Percentiles rank a stretch among this genome's conserved stretches.
phyloP scores from a whole-genome alignment of 345 rosid species.

The Reutealis trisperma region DNA sequence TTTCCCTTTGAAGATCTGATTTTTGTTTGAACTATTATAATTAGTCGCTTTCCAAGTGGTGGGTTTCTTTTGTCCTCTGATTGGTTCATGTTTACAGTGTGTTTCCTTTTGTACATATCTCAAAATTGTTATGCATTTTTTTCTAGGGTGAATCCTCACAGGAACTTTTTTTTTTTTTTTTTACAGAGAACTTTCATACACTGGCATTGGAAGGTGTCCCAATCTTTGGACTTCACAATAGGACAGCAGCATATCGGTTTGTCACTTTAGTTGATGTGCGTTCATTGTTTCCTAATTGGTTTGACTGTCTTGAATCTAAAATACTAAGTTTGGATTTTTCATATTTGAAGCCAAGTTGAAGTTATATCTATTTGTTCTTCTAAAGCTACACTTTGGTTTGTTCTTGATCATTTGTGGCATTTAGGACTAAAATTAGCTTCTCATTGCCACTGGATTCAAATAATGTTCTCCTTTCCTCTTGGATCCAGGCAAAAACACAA shows the following conservation, averaged over 20 bases:
- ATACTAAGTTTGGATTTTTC: background rate
- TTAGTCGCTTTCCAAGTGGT: background rate
- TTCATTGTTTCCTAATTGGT: conserved; percentile 4
- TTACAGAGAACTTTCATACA: conserved; percentile 85
- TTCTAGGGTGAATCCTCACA: background rate
- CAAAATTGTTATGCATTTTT: conserved; percentile 6
- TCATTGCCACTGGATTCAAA: background rate
- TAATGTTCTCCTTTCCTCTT: background rate
- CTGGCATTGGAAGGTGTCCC: conserved; percentile 89
- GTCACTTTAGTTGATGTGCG: conserved; percentile 92
- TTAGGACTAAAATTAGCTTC: background rate
- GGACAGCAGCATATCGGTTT: conserved; percentile 90
- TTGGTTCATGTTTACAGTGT: background rate
- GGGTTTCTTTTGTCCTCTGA: background rate
- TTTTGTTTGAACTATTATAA: background rate
- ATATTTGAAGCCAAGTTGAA: background rate
- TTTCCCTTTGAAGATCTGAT: background rate
- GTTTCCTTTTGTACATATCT: background rate
- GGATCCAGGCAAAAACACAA: background rate
- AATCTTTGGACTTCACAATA: conserved; percentile 73
- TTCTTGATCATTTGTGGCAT: background rate
- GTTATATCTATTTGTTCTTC: background rate
- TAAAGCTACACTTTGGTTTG: conserved; percentile 1
- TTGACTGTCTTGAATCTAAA: background rate
- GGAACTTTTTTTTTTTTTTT: background rate